Base-by-base conservation (phyloP, 2,329 filamentous ascomycete genomes). In the Ascochyta rabiei region DNA sequence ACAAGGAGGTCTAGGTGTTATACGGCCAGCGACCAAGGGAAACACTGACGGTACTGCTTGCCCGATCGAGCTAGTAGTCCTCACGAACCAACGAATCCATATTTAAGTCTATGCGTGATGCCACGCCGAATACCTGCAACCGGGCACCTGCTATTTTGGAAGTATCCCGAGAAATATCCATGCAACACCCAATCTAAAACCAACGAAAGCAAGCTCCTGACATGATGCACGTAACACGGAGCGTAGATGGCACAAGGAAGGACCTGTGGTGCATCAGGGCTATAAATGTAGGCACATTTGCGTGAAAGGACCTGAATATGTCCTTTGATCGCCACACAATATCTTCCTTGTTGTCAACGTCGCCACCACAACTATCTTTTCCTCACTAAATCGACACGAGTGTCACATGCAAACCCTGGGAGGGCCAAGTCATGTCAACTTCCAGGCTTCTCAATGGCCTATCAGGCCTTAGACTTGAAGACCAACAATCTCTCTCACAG, bases 401-500 rank as follows among this genome's bases (percentile, higher is more conserved):
- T 30, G 12, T 38, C 19, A 6, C 8, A 30, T 12, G 37, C 18
- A 33, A 15, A 30, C 12, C 12, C 2, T 12, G 23, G 2, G 13
- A 16, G 4, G 7, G 21, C 30, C n/a, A 8, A 23, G 28, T 15
- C 23, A 56, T 56, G 47, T 23, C 47, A 3, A 3, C 19, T 1
- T 23, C 31, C 50, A 55, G 41, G 2, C 56, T 56, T 57, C 59
- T 47, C 33, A 26, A 60, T n/a, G 43, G 53, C 21, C 44, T 70
- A 15, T 61, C 57, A 10, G 34, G 43, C 34, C 61, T 71, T 21
- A 37, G 61, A 13, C 10, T 37, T 9, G 48, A 64, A 34, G 61
- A 71, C 23, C 67, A 66, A 40, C 30, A 41, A 5, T 51, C 61
- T 19, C 37, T 72, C 23, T 62, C 61, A 41, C 54, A 56, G 4